Base-by-base conservation (phyloP, 192 early-diverging fungal genomes). In the Neocallimastix lanati region DNA sequence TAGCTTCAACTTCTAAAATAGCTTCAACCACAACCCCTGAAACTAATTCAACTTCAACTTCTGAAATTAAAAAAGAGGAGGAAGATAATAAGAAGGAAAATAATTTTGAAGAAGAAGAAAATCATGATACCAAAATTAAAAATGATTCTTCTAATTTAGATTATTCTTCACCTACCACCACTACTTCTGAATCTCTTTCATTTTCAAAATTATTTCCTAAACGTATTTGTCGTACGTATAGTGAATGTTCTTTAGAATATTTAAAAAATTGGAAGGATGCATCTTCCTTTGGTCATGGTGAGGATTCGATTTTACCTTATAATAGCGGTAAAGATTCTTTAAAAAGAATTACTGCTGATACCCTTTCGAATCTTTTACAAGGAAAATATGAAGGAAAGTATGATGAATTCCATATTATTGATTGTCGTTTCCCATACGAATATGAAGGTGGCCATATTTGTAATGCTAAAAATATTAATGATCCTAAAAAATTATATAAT, bases 391-490 rank as follows among this genome's bases (percentile, higher is more conserved):
- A 79, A 38, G 82, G 86, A 67, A 58, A 84, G 37, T 88, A 88
- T 82, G 91, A 93, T 79, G 85, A 91, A 33, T 84, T 86, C 80
- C 85, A 91, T 27, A 83, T 96, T 76, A 86, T 96, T 33, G 95
- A 96, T 83, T 94, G 93, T 81, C 91, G 95, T 18, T 96, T 93
- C 82, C 92, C 93, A 21, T 95, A 94, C 82, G 95, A 96, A 84
- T 95, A 90, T 82, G 86, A 91, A 78, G 94, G 93, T 50, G 95
- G 95, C 15, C 95, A 95, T 78, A 94, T 96, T 79, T 84, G 82
- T 12, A 85, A 86, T 0, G 94, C 95, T 0, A 84, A 85, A 36
- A 95, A 95, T 82, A 85, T 94, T 76, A 88, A 92, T 38, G 89
- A 89, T 0, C 81, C 84, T 6, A 87, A 87, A 27, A 86, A 87